Evolutionary conservation across 2,329 filamentous ascomycete genomes (phyloP).

Genomic region (Fusarium piperis): DNA sequence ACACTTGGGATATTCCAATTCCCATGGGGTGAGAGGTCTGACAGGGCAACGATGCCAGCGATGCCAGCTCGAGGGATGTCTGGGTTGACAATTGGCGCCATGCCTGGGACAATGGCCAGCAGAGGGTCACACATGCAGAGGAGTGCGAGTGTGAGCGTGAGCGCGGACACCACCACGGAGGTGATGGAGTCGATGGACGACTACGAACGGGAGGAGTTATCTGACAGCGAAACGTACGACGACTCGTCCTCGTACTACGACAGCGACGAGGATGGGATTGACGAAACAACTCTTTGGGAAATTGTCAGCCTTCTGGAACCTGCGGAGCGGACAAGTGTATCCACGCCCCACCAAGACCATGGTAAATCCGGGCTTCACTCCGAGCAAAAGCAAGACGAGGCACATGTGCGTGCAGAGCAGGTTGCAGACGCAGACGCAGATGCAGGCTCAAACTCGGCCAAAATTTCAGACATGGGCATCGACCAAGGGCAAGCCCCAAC

Average conservation of each 20-base stretch:
- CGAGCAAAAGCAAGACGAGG: conserved; percentile 16
- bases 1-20: conserved; percentile 74
- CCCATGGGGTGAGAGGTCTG: conserved; percentile 72
- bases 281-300: conserved; percentile 71
- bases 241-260: conserved; percentile 37
- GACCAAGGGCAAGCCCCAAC: conserved; percentile 4
- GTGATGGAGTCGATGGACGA: conserved; percentile 62
- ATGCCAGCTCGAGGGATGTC: conserved; percentile 41
- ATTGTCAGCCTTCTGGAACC: conserved; percentile 68
- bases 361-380: conserved; percentile 29
- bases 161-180: conserved; percentile 51
- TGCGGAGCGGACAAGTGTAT: conserved; percentile 58
- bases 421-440: background rate
- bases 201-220: conserved; percentile 61
- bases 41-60: conserved; percentile 59
- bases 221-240: conserved; percentile 38
- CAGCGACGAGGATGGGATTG: conserved; percentile 62
- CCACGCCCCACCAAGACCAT: conserved; percentile 20
- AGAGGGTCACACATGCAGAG: conserved; percentile 10
- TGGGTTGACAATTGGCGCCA: conserved; percentile 48
- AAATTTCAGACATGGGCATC: conserved; percentile 16
- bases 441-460: background rate
- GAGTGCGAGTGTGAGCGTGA: background rate
- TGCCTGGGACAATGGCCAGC: conserved; percentile 61
- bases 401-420: background rate